Conservation (phyloP, 352 stramenopile genomes). For the Pythium grandisporangium region DNA sequence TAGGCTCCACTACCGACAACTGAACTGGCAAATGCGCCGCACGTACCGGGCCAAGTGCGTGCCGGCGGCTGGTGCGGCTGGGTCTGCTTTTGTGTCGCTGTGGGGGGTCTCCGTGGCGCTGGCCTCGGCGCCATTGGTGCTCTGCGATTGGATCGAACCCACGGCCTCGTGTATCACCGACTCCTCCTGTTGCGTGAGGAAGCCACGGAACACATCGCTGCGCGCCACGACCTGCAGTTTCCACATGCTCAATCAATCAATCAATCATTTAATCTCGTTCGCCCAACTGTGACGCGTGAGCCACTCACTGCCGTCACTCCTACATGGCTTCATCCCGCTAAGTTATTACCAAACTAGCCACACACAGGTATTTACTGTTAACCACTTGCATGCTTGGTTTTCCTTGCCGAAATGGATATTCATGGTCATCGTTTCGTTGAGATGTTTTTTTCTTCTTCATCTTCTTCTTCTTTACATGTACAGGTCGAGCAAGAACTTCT, state of each 20-base stretch:
- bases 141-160: not conserved
- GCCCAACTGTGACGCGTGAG: too few relatives aligned
- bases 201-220: conserved; percentile 5
- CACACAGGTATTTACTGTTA: too few relatives aligned
- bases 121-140: not conserved
- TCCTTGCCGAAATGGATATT: too few relatives aligned
- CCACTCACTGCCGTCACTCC: too few relatives aligned
- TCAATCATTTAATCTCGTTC: too few relatives aligned
- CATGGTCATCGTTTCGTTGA: too few relatives aligned
- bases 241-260: conserved; percentile 1
- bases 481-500: conserved; percentile 95
- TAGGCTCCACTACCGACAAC: too few relatives aligned
- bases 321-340: conserved; percentile 2
- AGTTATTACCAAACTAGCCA: not conserved
- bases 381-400: too few relatives aligned
- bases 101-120: too few relatives aligned
- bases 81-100: not conserved
- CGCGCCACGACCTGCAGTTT: conserved; percentile 10
- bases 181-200: conserved; percentile 2
- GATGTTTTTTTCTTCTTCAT: too few relatives aligned
- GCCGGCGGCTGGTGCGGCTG: not conserved
- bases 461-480: too few relatives aligned
- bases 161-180: not conserved
- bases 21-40: too few relatives aligned
- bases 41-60: conserved; percentile 37